These are phyloP conservation scores for Paxillus ammoniavirescens DNA, from an alignment of 768 basidiomycete genomes.

Conservation along the genomic window DNA sequence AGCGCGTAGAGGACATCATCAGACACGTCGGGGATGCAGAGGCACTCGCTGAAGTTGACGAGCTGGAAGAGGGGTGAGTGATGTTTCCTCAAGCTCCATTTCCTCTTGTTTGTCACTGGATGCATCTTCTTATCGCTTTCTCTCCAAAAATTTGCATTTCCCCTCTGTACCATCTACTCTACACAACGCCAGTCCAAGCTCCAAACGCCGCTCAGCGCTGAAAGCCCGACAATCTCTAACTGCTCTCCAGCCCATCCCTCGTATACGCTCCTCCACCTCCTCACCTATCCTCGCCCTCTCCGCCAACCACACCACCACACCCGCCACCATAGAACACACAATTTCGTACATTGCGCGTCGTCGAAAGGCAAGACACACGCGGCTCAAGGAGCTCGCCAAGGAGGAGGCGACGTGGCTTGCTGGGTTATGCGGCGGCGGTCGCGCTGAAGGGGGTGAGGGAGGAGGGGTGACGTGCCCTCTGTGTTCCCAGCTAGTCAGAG, in stretches of 20 bases:
- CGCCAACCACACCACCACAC: conserved; percentile 22
- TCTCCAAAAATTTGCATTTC: conserved; percentile 3
- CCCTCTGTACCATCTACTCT: conserved; percentile 29
- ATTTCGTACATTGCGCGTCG: conserved; percentile 64
- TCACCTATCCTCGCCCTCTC: conserved; percentile 11
- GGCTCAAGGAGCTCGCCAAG: conserved; percentile 63
- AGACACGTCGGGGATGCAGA: conserved; percentile 61
- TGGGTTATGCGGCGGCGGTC: conserved; percentile 22
- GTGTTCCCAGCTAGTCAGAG: conserved; percentile 54
- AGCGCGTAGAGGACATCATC: conserved; percentile 69
- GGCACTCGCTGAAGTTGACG: conserved; percentile 45
- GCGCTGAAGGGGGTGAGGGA: conserved; percentile 34
- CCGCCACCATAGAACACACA: conserved; percentile 45
- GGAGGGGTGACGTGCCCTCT: conserved; percentile 66
- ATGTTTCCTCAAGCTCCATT: background rate
- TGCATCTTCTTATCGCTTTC: conserved; percentile 35
- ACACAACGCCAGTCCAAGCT: conserved; percentile 13
- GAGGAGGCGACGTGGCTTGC: conserved; percentile 47
- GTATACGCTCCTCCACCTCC: conserved; percentile 24
- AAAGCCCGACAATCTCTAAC: conserved; percentile 41
- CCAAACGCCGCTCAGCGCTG: conserved; percentile 42
- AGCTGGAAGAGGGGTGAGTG: conserved; percentile 55
- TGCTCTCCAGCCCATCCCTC: conserved; percentile 21
- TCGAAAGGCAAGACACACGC: conserved; percentile 65
- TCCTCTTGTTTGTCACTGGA: conserved; percentile 13